phyloP scores from a whole-genome alignment of 2,329 filamentous ascomycete species.

The Stemphylium vesicarium region DNA sequence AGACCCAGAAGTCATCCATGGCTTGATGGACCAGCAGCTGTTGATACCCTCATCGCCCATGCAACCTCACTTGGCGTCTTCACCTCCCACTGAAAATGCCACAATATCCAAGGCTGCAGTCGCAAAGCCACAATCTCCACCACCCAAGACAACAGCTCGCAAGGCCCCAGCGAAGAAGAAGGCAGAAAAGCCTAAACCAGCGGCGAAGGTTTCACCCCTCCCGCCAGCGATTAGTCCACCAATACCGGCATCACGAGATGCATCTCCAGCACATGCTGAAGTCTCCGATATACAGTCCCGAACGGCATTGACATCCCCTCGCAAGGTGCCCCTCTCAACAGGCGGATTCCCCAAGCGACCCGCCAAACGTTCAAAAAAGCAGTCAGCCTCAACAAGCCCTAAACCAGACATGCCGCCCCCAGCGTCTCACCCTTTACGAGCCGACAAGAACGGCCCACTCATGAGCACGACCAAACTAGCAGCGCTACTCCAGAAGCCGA shows the following conservation, averaged over 20 bases:
- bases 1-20: slow-evolving; percentile 36
- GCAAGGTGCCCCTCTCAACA: slow-evolving; percentile 29
- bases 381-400: background rate
- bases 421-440: slow-evolving; percentile 21
- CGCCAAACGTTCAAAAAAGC: slow-evolving; percentile 13
- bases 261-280: slow-evolving; percentile 12
- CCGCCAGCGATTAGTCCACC: too few relatives aligned
- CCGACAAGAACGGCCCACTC: slow-evolving; percentile 25
- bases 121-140: background rate
- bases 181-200: background rate
- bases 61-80: slow-evolving; percentile 1
- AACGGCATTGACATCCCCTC: slow-evolving; percentile 18
- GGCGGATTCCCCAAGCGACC: slow-evolving; percentile 36
- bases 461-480: slow-evolving; percentile 42
- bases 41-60: slow-evolving; percentile 21
- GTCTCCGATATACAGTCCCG: slow-evolving; percentile 12
- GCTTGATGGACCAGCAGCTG: slow-evolving; percentile 40
- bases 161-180: slow-evolving; percentile 9
- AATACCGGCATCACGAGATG: slow-evolving; percentile 3
- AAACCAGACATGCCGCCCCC: background rate
- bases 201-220: slow-evolving; percentile 1
- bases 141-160: background rate
- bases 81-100: slow-evolving; percentile 5
- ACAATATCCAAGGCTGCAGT: background rate
- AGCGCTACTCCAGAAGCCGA: slow-evolving; percentile 28